A percentile compares a stretch with the other conserved stretches of the same genome.
phyloP scores from a whole-genome alignment of 208 protist species.

The Crithidia acanthocephali region DNA sequence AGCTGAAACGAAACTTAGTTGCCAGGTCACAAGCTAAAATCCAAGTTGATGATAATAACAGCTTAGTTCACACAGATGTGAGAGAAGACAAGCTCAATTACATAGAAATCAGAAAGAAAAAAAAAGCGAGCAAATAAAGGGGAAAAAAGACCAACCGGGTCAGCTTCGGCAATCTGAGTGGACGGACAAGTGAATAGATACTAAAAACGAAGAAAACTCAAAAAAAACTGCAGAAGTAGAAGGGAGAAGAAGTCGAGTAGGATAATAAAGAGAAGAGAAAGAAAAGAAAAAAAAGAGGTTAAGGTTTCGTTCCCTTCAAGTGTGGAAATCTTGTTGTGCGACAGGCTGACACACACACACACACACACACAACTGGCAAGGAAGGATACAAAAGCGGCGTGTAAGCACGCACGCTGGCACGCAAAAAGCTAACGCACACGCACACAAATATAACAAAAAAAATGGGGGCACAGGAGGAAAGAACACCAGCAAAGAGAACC shows the following conservation, averaged over 20 bases:
- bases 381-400: not conserved
- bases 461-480: not conserved
- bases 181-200: no score
- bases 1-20: no score
- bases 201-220: no score
- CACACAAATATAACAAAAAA: not conserved
- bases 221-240: not conserved
- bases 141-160: no score
- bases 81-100: no score
- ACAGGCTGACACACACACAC: not conserved
- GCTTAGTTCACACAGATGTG: no score
- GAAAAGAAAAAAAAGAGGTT: not conserved
- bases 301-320: no score
- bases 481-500: not conserved
- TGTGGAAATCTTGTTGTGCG: not conserved
- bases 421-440: not conserved
- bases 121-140: no score
- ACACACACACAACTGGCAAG: not conserved
- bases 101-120: no score
- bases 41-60: no score
- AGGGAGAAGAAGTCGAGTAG: not conserved
- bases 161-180: no score
- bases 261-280: not conserved
- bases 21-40: no score
- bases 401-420: not conserved